Evolutionary conservation across 2,329 filamentous ascomycete genomes (phyloP).

Genomic region (Neonectria punicea): DNA sequence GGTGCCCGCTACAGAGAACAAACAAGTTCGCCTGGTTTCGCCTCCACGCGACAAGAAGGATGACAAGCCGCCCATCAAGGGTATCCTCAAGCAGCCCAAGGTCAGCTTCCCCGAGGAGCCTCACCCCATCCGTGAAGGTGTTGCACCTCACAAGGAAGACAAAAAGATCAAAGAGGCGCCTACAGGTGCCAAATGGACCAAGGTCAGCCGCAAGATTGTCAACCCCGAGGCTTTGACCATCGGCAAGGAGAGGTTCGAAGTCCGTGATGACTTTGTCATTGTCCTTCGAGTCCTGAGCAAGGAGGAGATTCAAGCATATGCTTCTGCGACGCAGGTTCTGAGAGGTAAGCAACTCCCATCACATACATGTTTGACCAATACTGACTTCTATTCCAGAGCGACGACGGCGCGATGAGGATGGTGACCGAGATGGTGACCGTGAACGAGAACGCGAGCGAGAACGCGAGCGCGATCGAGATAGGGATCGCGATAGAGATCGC

Average conservation of each 20-base stretch:
- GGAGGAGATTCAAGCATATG: conserved; percentile 90
- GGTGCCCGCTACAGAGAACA: conserved; percentile 51
- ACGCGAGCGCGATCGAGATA: conserved; percentile 44
- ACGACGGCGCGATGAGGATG: conserved; percentile 47
- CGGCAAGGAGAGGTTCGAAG: conserved; percentile 91
- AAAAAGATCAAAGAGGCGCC: conserved; percentile 77
- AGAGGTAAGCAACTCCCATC: conserved; percentile 67
- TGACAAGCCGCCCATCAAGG: conserved; percentile 79
- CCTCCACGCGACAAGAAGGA: conserved; percentile 73
- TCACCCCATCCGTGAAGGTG: conserved; percentile 86
- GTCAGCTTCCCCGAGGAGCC: conserved; percentile 87
- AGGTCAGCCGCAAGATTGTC: conserved; percentile 87
- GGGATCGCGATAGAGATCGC: conserved; percentile 36
- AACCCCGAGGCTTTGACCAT: conserved; percentile 88
- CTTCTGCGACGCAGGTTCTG: conserved; percentile 81
- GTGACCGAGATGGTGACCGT: conserved; percentile 34
- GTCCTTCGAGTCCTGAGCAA: conserved; percentile 87
- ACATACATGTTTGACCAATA: not conserved
- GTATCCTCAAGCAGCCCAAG: conserved; percentile 87
- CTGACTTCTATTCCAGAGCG: conserved; percentile 43
- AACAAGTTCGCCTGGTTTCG: conserved; percentile 75
- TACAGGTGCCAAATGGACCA: conserved; percentile 88
- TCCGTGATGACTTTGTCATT: conserved; percentile 93
- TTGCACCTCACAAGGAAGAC: conserved; percentile 92
- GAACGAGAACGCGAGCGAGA: conserved; percentile 41